Evolutionary conservation across 306 rosid genomes (phyloP).

Genomic region (Lablab purpureus): DNA sequence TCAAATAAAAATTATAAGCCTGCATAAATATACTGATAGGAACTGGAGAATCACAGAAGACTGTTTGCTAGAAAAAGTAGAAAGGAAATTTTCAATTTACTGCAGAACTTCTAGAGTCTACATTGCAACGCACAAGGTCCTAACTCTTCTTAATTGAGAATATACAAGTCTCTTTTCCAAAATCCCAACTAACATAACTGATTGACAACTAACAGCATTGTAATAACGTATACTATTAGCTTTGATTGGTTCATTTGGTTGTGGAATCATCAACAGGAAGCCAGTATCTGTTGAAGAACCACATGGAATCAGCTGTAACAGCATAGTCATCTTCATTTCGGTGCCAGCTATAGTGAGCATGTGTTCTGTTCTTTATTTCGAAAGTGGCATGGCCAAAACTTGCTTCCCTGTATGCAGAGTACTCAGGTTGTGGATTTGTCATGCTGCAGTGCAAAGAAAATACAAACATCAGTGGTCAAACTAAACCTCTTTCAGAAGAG

Average conservation of each 20-base stretch:
- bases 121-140: too few species aligned
- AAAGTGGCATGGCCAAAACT: conserved; percentile 82
- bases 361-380: conserved; percentile 74
- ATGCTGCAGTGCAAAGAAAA: conserved; percentile 50
- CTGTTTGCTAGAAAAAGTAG: too few species aligned
- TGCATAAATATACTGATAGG: too few species aligned
- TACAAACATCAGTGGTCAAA: neutral
- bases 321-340: conserved; percentile 69
- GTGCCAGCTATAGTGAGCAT: conserved; percentile 76
- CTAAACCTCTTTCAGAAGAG: neutral
- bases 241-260: neutral
- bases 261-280: conserved; percentile 64
- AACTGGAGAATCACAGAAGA: too few species aligned
- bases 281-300: conserved; percentile 72
- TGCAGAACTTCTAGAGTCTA: too few species aligned
- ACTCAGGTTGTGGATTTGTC: conserved; percentile 72
- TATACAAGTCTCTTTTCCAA: too few species aligned
- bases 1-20: neutral
- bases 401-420: conserved; percentile 75
- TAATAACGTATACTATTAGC: neutral
- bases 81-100: too few species aligned
- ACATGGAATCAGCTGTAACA: conserved; percentile 64
- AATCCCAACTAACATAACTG: too few species aligned
- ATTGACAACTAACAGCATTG: too few species aligned
- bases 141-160: too few species aligned